Conservation (phyloP, 1,139 yeast species). For the Fermentozyma sake region DNA sequence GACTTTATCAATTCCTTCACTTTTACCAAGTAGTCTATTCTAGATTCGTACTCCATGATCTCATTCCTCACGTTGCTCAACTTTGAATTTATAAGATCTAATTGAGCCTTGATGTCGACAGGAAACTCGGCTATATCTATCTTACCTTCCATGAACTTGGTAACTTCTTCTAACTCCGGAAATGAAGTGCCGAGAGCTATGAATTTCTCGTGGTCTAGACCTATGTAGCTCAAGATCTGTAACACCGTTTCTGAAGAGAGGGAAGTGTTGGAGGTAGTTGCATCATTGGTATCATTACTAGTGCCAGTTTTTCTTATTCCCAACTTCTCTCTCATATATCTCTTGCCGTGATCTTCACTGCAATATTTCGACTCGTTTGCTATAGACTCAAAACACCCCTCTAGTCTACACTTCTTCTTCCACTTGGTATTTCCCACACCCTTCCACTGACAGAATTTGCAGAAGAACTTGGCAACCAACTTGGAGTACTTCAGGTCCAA, state of each 20-base stretch:
- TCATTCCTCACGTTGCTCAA: constrained; percentile 16
- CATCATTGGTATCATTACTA: constrained; percentile 4
- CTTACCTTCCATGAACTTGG: constrained; percentile 28
- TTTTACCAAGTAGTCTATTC: constrained; percentile 20
- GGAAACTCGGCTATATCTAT: constrained; percentile 26
- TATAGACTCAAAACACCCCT: constrained; percentile 59
- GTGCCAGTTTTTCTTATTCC: too few species aligned
- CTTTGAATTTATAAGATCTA: constrained; percentile 18
- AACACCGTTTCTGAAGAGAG: constrained; percentile 17
- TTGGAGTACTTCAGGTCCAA: constrained; percentile 50
- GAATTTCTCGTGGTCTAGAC: constrained; percentile 13
- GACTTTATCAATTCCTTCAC: constrained; percentile 34
- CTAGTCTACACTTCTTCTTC: constrained; percentile 72
- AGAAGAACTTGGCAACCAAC: constrained; percentile 62
- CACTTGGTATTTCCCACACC: constrained; percentile 48
- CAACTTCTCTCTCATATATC: constrained; percentile 38
- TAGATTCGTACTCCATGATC: constrained; percentile 15
- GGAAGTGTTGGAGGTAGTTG: constrained; percentile 14
- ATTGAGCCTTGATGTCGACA: constrained; percentile 18
- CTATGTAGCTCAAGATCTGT: constrained; percentile 13
- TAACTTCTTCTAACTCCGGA: constrained; percentile 38
- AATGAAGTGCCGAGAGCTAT: constrained; percentile 26
- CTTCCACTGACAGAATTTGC: constrained; percentile 67
- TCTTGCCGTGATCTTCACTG: constrained; percentile 63
- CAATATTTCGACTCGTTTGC: constrained; percentile 64